Evolutionary conservation across 2,329 filamentous ascomycete genomes (phyloP).

Genomic region (Pseudogymnoascus sp.): DNA sequence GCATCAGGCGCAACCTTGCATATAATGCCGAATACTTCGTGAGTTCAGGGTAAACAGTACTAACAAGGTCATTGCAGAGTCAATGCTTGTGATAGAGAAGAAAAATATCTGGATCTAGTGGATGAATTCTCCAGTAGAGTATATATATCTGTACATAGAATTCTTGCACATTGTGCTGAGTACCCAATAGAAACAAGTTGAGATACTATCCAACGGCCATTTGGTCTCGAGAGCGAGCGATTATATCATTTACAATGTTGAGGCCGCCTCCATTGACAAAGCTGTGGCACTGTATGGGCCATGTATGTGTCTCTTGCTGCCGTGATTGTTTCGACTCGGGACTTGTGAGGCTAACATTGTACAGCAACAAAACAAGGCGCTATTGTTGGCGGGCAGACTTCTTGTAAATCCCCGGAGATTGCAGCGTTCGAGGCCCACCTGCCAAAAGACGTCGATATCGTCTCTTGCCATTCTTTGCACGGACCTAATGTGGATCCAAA

Average conservation of each 20-base stretch:
- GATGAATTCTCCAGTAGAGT: constrained; percentile 82
- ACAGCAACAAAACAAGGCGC: constrained; percentile 88
- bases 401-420: constrained; percentile 96
- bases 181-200: constrained; percentile 64
- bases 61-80: constrained; percentile 51
- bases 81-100: constrained; percentile 86
- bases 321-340: constrained; percentile 3
- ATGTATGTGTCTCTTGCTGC: constrained; percentile 56
- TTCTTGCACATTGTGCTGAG: constrained; percentile 30
- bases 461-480: constrained; percentile 94
- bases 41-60: neutral
- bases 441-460: constrained; percentile 80
- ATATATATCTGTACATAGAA: constrained; percentile 46
- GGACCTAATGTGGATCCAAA: constrained; percentile 82
- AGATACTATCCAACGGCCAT: constrained; percentile 89
- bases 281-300: constrained; percentile 87
- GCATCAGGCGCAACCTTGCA: constrained; percentile 9
- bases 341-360: constrained; percentile 14
- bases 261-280: constrained; percentile 80
- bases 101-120: constrained; percentile 74
- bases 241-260: constrained; percentile 98
- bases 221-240: constrained; percentile 93
- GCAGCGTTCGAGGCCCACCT: constrained; percentile 85
- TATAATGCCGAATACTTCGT: constrained; percentile 16
- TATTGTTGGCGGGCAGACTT: constrained; percentile 95